Evolutionary conservation across 768 basidiomycete genomes (phyloP), one percentile per base, ranked within the genome.

Genomic region (Amanita phalloides): DNA sequence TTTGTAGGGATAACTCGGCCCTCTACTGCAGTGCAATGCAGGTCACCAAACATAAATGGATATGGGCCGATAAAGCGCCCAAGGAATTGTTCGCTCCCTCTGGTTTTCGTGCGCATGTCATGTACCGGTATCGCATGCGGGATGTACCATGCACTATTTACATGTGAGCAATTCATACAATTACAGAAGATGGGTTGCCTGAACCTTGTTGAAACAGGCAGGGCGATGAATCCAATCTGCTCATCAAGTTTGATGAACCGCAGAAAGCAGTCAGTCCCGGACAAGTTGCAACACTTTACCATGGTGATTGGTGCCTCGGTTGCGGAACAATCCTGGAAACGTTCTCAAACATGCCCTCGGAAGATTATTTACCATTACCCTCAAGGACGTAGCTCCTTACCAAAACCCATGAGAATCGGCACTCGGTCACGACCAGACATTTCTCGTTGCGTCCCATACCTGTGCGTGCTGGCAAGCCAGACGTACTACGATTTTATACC

Each of bases 271-370:
- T 92, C 13, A 74, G 89, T 0, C 77, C 82, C 0, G 94, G 94
- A 1, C 94, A 97, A 65, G 77, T 87, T 26, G 84, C 82, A 5
- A 82, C 78, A 0, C 56, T 95, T 2, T 96, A 82, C 65, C 74
- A 81, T 51, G 80, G 71, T 2, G 74, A 81, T 42, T 85, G 84
- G 82, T 93, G 90, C 64, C 70, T 95, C 28, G 93, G 93, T 2
- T 86, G 85, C 60, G 93, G 90, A 30, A 66, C 75, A 5, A 92
- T 96, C 45, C 55, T 61, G 2, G 56, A 57, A 17, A 64, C 59
- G 8, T 20, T 26, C 14, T 21, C 28, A 30, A 9, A 30, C 28
- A 1, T 30, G 28, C 28, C 28, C 28, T 30, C 8, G 10, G 49
- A 28, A 39, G 7, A 10, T 30, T 11, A 4, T 45, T 32, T 10